Evolutionary conservation across 345 rosid species (phyloP), one percentile per base, ranked within the genome.

Genomic region (Melaleuca quinquenervia): DNA sequence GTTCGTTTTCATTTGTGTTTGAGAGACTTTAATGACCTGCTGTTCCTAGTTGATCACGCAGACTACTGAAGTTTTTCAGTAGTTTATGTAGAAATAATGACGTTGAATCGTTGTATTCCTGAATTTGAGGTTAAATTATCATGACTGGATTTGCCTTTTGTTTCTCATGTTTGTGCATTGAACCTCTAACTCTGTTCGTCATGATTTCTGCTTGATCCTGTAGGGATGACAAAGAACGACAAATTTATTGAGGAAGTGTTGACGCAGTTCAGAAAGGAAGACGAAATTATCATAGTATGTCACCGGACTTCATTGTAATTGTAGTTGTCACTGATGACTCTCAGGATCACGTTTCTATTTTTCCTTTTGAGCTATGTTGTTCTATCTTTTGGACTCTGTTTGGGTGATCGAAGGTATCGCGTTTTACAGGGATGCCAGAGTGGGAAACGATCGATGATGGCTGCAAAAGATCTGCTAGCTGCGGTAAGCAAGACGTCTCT

Each of bases 221-320:
- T 10, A 95, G 99, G 97, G 78, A 90, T 95, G 95, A 83, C 91
- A 18, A 94, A 91, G 94, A 97, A 97, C 89, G 89, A 88, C 50
- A 89, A 87, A 51, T 96, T 97, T 87, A n/a, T 93, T 84, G 88
- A 91, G 52, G 89, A 97, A 91, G 96, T 95, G 49, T 91, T 91
- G 7, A 64, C 88, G 20, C 92, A 87, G 82, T 96, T 95, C 78
- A 92, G 93, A 74, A 92, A 93, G 90, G 91, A 93, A 51, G 96
- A 94, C 89, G 99, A 97, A 84, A 92, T 97, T 83, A 91, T 97
- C 86, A 93, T 96, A 41, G 99, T 97, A 88, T 52, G 96, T 87
- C n/a, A 7, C 87, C 88, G 24, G 41, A 36, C 50, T 82, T 49
- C 26, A 52, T 50, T 41, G 24, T 6, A 26, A 44, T 36, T 58